phyloP scores from a whole-genome alignment of 2,329 filamentous ascomycete species.

The Aspergillus novoparasiticus region DNA sequence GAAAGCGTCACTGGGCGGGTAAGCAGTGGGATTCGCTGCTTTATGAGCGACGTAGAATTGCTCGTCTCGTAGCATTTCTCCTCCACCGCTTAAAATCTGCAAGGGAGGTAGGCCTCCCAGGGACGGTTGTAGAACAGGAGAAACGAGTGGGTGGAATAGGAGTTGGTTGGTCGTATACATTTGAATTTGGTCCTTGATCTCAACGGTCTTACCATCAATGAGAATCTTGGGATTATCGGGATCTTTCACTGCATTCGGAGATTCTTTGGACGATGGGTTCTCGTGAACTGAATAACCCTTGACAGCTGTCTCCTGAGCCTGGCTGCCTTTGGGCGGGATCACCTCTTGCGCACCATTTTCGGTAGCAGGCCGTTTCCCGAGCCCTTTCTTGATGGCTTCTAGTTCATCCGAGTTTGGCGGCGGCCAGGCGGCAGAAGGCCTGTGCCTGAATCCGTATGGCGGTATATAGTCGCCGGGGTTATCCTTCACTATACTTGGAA shows the following conservation, averaged over 20 bases:
- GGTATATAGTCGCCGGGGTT: slow-evolving; percentile 86
- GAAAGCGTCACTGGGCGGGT: slow-evolving; percentile 67
- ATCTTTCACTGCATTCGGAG: slow-evolving; percentile 6
- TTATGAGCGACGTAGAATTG: slow-evolving; percentile 96
- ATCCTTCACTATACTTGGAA: slow-evolving; percentile 79
- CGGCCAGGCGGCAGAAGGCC: slow-evolving; percentile 88
- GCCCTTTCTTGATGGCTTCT: slow-evolving; percentile 47
- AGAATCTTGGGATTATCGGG: slow-evolving; percentile 61
- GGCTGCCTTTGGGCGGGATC: slow-evolving; percentile 18
- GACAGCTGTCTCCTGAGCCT: slow-evolving; percentile 35
- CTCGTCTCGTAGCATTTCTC: slow-evolving; percentile 87
- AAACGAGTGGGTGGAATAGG: slow-evolving; percentile 84
- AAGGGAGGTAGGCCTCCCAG: slow-evolving; percentile 88
- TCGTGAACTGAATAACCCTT: slow-evolving; percentile 32
- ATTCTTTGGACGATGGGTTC: slow-evolving; percentile 17
- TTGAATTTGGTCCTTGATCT: slow-evolving; percentile 90
- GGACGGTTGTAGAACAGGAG: slow-evolving; percentile 82
- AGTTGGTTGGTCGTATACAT: slow-evolving; percentile 83
- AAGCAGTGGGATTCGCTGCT: slow-evolving; percentile 78
- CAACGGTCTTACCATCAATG: slow-evolving; percentile 70
- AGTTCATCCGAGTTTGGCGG: slow-evolving; percentile 81
- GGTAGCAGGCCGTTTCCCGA: slow-evolving; percentile 47
- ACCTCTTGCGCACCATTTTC: slow-evolving; percentile 24
- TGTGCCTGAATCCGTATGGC: slow-evolving; percentile 82
- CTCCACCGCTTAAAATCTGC: slow-evolving; percentile 82